Base-by-base conservation (phyloP, 2,329 filamentous ascomycete species). In the Chrysoporthe puriensis region DNA sequence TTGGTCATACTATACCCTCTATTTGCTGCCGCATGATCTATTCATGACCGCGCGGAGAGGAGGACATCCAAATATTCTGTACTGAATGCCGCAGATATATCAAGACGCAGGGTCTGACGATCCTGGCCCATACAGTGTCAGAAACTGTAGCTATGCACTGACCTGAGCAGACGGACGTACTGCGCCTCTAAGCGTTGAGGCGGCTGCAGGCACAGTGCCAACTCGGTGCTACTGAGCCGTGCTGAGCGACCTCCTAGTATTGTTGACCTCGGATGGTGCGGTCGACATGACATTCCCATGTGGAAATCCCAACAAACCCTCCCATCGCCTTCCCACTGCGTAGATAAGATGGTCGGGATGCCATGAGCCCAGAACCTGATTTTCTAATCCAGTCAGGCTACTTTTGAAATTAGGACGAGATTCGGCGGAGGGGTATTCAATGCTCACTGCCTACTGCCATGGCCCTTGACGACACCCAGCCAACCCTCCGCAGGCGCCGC, bases 181-280 rank as follows among this genome's bases (percentile, higher is more conserved):
- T 9, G 36, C 1, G 36, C 42, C 21, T 26, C 40, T 32, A 43
- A 3, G 58, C 40, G 8, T 7, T 60, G 36, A 32, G 7, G 21
- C 3, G 13, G 21, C 42, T 44, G 16, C 14, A 14, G 2, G 14
- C 54, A 70, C 68, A 70, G 68, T 70, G 68, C 21, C 43, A 34
- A 57, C 16, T 9, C 34, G 11, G 16, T 42, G 7, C 18, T 13
- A 50, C 21, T 4, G 26, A 44, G 43, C 44, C 34, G n/a, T 34
- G 44, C 43, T 69, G 36, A 42, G 8, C 32, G 21, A 52, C 50
- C 42, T n/a, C 13, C 14, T 21, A 21, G 34, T 50, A 18, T 21
- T 64, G 67, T 69, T 67, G 67, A 67, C 67, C 64, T 69, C 67
- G 67, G 67, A 48, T 57, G 65, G 48, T 62, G 44, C 43, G 48